A percentile compares a stretch with the other conserved stretches of the same genome.
phyloP scores from a whole-genome alignment of 306 rosid genomes.

The Vigna trinervia region DNA sequence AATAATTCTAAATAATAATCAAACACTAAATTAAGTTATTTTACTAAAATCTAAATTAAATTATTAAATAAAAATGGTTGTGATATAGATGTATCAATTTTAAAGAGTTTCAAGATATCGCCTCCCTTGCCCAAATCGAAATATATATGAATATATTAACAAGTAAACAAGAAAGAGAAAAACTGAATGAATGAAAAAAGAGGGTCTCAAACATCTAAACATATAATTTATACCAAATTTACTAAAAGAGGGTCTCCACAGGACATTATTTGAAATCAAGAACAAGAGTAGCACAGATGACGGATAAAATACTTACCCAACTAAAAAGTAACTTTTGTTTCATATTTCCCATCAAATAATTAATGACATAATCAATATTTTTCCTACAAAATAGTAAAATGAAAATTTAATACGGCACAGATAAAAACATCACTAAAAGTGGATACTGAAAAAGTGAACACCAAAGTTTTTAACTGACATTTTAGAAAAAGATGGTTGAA shows the following conservation, averaged over 20 bases:
- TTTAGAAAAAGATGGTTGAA: slow-evolving; percentile 39
- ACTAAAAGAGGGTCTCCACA: slow-evolving; percentile 2
- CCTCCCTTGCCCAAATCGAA: neutral
- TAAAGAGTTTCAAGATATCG: no score
- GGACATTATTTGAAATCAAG: slow-evolving; percentile 25
- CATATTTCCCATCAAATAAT: slow-evolving; percentile 71
- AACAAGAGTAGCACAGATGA: slow-evolving; percentile 22
- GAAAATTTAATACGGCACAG: slow-evolving; percentile 9
- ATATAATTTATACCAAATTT: neutral
- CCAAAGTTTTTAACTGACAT: neutral
- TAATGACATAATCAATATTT: slow-evolving; percentile 50
- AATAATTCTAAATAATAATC: no score
- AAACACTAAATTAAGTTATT: no score
- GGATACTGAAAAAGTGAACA: slow-evolving; percentile 17
- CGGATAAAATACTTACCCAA: slow-evolving; percentile 66
- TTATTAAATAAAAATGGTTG: no score
- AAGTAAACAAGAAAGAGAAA: neutral
- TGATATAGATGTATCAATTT: no score
- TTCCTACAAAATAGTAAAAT: slow-evolving; percentile 57
- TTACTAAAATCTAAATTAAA: no score
- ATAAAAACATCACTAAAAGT: neutral
- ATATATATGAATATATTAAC: neutral
- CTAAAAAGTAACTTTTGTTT: slow-evolving; percentile 71
- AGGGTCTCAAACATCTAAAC: neutral
- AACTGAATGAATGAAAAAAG: neutral